Conservation (phyloP, 2,329 filamentous ascomycete species). For the Colletotrichum magnum region DNA sequence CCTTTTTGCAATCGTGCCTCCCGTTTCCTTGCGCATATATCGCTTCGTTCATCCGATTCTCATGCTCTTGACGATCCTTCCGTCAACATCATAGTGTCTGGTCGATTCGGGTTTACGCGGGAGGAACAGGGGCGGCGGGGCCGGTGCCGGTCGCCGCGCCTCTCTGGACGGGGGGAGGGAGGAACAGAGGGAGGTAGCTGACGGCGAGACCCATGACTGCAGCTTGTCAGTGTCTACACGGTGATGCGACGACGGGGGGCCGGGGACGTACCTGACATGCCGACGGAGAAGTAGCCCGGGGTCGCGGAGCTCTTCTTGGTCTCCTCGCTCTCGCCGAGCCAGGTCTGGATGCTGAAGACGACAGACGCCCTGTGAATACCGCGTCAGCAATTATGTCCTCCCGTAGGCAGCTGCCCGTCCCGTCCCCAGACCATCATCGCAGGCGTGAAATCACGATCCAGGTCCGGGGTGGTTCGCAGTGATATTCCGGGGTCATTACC, state of each 20-base stretch:
- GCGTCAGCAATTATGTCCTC: constrained; percentile 18
- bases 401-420: too few species aligned
- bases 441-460: too few species aligned
- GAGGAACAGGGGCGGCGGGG: constrained; percentile 47
- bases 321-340: constrained; percentile 82
- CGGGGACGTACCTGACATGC: constrained; percentile 79
- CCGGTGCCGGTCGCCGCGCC: constrained; percentile 50
- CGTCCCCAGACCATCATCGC: too few species aligned
- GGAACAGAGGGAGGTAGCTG: constrained; percentile 66
- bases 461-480: background rate
- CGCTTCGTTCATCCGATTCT: background rate
- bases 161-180: constrained; percentile 54
- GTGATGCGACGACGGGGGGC: background rate
- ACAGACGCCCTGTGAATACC: constrained; percentile 73
- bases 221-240: constrained; percentile 2
- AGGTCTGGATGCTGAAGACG: constrained; percentile 81
- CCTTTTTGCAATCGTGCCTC: constrained; percentile 4
- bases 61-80: background rate
- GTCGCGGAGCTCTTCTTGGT: constrained; percentile 75
- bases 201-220: constrained; percentile 72
- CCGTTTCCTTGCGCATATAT: background rate
- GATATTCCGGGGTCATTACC: constrained; percentile 59
- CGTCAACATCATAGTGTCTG: background rate
- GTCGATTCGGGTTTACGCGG: constrained; percentile 39
- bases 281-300: constrained; percentile 79